phyloP scores from a whole-genome alignment of 2,329 filamentous ascomycete species.

The Aspergillus sp. region DNA sequence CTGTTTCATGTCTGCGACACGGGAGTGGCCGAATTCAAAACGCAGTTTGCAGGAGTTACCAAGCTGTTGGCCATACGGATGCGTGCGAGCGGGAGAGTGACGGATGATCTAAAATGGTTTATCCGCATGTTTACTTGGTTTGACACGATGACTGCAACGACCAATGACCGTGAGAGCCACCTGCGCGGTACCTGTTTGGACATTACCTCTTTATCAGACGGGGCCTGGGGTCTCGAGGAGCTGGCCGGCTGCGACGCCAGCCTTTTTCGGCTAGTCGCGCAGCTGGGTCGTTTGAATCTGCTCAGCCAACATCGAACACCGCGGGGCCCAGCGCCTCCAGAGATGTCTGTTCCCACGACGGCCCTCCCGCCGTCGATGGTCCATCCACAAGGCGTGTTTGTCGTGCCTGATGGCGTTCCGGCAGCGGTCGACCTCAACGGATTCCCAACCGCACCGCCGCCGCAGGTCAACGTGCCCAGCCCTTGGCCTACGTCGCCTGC shows the following conservation, averaged over 20 bases:
- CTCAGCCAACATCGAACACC: slow-evolving; percentile 60
- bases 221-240: slow-evolving; percentile 72
- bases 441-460: slow-evolving; percentile 27
- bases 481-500: slow-evolving; percentile 18
- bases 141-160: slow-evolving; percentile 83
- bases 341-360: slow-evolving; percentile 15
- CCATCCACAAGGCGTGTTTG: slow-evolving; percentile 9
- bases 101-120: slow-evolving; percentile 70
- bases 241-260: slow-evolving; percentile 79
- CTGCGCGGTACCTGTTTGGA: slow-evolving; percentile 59
- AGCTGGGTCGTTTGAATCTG: slow-evolving; percentile 76
- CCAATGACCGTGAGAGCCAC: slow-evolving; percentile 86
- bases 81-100: slow-evolving; percentile 52
- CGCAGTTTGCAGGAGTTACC: slow-evolving; percentile 86
- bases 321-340: slow-evolving; percentile 17
- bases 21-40: slow-evolving; percentile 86
- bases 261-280: slow-evolving; percentile 78
- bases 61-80: slow-evolving; percentile 76
- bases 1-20: slow-evolving; percentile 92
- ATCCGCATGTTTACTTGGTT: slow-evolving; percentile 91
- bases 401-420: slow-evolving; percentile 14
- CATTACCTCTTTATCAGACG: slow-evolving; percentile 56
- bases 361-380: slow-evolving; percentile 29
- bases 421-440: slow-evolving; percentile 35
- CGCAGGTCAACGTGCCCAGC: slow-evolving; percentile 13